These are phyloP conservation scores for Penicillium nucicola DNA, from an alignment of 495 filamentous ascomycete genomes.

Conservation along the genomic window DNA sequence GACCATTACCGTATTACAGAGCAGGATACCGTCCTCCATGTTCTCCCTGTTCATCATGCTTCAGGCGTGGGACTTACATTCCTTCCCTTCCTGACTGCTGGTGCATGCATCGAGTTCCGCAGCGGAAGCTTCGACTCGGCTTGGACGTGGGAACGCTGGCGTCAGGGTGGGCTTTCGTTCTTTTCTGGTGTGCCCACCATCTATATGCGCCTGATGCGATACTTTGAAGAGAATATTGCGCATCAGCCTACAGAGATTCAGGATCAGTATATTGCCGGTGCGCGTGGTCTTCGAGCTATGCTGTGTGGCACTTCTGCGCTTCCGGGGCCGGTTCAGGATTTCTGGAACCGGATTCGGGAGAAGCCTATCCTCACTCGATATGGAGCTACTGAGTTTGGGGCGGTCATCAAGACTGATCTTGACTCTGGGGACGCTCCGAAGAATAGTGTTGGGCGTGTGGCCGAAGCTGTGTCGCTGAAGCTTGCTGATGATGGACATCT, in stretches of 20 bases:
- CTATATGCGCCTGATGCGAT: slow-evolving; percentile 47
- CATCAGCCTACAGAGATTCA: slow-evolving; percentile 16
- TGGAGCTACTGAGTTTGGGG: slow-evolving; percentile 47
- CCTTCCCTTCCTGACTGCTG: slow-evolving; percentile 41
- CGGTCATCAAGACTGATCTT: slow-evolving; percentile 41
- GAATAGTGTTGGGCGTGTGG: slow-evolving; percentile 40
- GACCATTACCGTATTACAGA: slow-evolving; percentile 26
- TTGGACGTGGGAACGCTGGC: slow-evolving; percentile 52
- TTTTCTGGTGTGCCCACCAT: slow-evolving; percentile 52
- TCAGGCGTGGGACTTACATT: slow-evolving; percentile 46
- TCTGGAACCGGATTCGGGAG: slow-evolving; percentile 41
- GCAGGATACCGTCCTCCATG: slow-evolving; percentile 30
- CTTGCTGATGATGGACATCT: slow-evolving; percentile 33
- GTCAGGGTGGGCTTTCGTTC: slow-evolving; percentile 37
- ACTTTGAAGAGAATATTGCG: slow-evolving; percentile 36
- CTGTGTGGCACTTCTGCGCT: slow-evolving; percentile 47
- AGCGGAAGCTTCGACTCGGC: slow-evolving; percentile 41
- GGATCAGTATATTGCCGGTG: slow-evolving; percentile 35
- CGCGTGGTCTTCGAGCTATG: slow-evolving; percentile 36
- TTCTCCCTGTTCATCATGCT: slow-evolving; percentile 48
- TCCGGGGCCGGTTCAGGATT: slow-evolving; percentile 42
- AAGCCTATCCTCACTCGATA: slow-evolving; percentile 44
- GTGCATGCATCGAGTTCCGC: slow-evolving; percentile 45
- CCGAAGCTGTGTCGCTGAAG: slow-evolving; percentile 34
- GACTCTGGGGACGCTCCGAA: slow-evolving; percentile 29